Base-by-base conservation (phyloP, 257 asterid genomes). In the Solanum pimpinellifolium region DNA sequence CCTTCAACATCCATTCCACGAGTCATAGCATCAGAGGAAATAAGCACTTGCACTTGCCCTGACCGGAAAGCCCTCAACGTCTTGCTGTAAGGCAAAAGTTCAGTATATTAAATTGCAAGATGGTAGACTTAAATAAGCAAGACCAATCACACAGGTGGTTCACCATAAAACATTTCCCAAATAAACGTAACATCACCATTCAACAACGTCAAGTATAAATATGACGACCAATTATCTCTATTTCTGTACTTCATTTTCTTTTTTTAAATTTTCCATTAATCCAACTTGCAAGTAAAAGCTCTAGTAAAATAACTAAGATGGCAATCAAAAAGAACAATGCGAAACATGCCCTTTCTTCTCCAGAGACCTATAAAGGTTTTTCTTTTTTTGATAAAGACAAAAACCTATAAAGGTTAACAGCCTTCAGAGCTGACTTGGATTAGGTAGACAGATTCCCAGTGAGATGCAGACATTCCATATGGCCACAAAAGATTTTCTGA, bases 1-100 rank as follows among this genome's bases (percentile, higher is more conserved):
- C 95, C 99, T 91, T 95, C 98, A 87, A 96, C 96, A 88, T 96
- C 99, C 99, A 95, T 96, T 83, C 98, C 99, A 86, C 98, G 98
- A 78, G 98, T 91, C 96, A 95, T 94, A 73, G 96, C 96, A 91
- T 96, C 98, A 76, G 99, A 95, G 25, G 98, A 94, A 84, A 96
- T 91, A 52, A 96, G 96, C 44, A 96, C 98, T 88, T 93, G 92
- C 39, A 91, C 88, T 87, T 93, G 89, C 89, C 99, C 99, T 9
- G 91, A 89, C 68, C 97, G 93, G 87, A 95, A 96, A 86, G 96
- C 94, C 90, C 89, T 95, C 89, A 96, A 81, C 31, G 96, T 94
- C 90, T 93, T 93, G 91, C 99, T 95, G 95, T 76, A 89, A 20
- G 13, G 90, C 27, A 91, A 16, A 86, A 33, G 84, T 49, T 72